A percentile compares a stretch with the other conserved stretches of the same genome.
These are phyloP conservation scores for Kodamaea kaohsiungensis DNA, from an alignment of 805 yeast species.

Conservation along the genomic window DNA sequence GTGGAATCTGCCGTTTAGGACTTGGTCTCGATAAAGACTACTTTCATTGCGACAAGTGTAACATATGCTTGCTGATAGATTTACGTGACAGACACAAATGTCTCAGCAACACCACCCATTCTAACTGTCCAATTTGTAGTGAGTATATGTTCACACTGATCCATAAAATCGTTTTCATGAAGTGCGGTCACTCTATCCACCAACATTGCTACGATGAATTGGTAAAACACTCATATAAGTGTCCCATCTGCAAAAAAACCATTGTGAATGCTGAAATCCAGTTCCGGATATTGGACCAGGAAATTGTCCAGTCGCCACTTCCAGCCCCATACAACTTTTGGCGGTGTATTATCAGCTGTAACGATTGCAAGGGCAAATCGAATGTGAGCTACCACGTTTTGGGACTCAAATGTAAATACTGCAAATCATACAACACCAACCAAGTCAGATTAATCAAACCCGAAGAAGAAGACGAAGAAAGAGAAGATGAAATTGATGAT, in stretches of 20 bases:
- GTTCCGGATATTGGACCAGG: conserved; percentile 83
- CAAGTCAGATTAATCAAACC: conserved; percentile 72
- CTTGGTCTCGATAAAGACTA: conserved; percentile 85
- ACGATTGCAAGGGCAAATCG: conserved; percentile 86
- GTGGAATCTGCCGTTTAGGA: conserved; percentile 92
- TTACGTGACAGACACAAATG: conserved; percentile 78
- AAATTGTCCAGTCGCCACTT: conserved; percentile 70
- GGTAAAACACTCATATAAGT: conserved; percentile 80
- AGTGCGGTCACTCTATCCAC: conserved; percentile 94
- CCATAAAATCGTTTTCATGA: conserved; percentile 84
- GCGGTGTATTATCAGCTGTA: conserved; percentile 75
- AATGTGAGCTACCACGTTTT: conserved; percentile 75
- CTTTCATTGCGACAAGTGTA: conserved; percentile 88
- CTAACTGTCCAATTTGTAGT: conserved; percentile 91
- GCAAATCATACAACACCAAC: conserved; percentile 84
- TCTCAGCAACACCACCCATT: conserved; percentile 82
- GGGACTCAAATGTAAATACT: conserved; percentile 85
- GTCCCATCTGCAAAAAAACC: conserved; percentile 87
- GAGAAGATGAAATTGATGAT: background rate
- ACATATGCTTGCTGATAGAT: conserved; percentile 83
- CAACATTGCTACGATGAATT: conserved; percentile 79
- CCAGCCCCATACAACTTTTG: conserved; percentile 80
- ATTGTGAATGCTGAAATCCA: conserved; percentile 86
- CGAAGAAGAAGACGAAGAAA: conserved; percentile 44
- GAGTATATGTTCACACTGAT: conserved; percentile 87